Base-by-base conservation (phyloP, 192 early-diverging fungal genomes). In the Coemansia umbellata region DNA sequence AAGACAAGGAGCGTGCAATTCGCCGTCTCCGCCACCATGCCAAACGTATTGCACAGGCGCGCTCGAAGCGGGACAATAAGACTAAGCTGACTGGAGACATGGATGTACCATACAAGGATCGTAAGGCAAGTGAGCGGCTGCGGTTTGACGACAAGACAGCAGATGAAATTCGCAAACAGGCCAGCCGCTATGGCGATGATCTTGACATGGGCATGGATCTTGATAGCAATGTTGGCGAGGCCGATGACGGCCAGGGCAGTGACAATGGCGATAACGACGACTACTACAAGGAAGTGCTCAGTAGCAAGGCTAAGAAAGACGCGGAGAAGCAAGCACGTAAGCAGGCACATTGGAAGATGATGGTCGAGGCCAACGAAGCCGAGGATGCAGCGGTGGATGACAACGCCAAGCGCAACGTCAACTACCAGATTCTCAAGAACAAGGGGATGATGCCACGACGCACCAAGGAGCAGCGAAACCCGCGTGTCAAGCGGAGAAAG, bases 371-470 rank as follows among this genome's bases (percentile, higher is more conserved):
- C 30, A 71, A 85, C 43, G 57, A 43, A 37, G 80, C 56, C 41
- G 74, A 60, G 58, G 82, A 85, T 37, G 61, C 66, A 0, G 39
- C 50, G 2, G 61, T 85, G 47, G 71, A 53, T 6, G 72, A 61
- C 23, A 84, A 80, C 23, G 52, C 71, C 30, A 95, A 95, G 74
- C 90, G 96, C 28, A 64, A 73, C 19, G 87, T 90, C 26, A 87
- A 83, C 50, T 93, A 87, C 74, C 82, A 90, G 53, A 98, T 98
- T 59, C 81, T 95, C 60, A 87, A 92, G 72, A 98, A 98, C 81
- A 90, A 91, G 80, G 96, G 96, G 50, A 82, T 98, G 42, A 91
- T 88, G 24, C 94, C 93, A 28, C 81, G 83, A 45, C 89, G 96
- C 50, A 87, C 85, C 66, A 94, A 95, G 84, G 90, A 91, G 39